A percentile compares a stretch with the other conserved stretches of the same genome.
Evolutionary conservation across 2,329 filamentous ascomycete genomes (phyloP).

Genomic region (Mycosphaerella sp.): DNA sequence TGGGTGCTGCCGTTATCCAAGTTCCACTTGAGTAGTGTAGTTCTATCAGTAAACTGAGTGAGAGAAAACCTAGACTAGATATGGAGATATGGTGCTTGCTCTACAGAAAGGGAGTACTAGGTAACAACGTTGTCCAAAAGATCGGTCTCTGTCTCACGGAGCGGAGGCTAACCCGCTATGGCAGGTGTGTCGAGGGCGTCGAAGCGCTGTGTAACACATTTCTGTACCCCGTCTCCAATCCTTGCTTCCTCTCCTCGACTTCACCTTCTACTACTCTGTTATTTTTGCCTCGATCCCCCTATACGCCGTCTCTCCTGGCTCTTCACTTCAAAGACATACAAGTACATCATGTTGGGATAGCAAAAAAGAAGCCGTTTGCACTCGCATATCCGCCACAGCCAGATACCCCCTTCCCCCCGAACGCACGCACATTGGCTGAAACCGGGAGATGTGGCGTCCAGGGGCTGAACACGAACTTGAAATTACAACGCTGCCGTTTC

Average conservation of each 20-base stretch:
- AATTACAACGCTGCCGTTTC: not conserved
- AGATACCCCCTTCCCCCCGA: not conserved
- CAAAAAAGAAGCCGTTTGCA: not conserved
- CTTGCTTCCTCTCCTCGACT: not conserved
- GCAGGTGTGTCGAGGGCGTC: too few relatives aligned
- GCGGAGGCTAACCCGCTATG: too few relatives aligned
- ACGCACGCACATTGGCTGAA: constrained; percentile 2
- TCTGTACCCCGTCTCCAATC: not conserved
- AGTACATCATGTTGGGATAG: not conserved
- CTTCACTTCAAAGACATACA: not conserved
- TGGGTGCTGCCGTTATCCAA: too few relatives aligned
- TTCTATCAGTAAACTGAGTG: too few relatives aligned
- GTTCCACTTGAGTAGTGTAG: too few relatives aligned
- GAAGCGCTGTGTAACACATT: not conserved
- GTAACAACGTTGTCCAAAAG: too few relatives aligned
- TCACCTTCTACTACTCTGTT: constrained; percentile 1
- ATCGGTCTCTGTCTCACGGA: too few relatives aligned
- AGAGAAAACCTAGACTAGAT: too few relatives aligned
- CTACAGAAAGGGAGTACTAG: too few relatives aligned
- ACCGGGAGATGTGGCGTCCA: constrained; percentile 5
- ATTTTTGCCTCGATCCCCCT: too few relatives aligned
- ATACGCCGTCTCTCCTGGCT: too few relatives aligned
- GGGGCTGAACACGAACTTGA: not conserved
- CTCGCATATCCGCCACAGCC: not conserved
- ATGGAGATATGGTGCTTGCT: too few relatives aligned